Conservation (phyloP, 2,329 filamentous ascomycete genomes). For the Lachnellula arida region DNA sequence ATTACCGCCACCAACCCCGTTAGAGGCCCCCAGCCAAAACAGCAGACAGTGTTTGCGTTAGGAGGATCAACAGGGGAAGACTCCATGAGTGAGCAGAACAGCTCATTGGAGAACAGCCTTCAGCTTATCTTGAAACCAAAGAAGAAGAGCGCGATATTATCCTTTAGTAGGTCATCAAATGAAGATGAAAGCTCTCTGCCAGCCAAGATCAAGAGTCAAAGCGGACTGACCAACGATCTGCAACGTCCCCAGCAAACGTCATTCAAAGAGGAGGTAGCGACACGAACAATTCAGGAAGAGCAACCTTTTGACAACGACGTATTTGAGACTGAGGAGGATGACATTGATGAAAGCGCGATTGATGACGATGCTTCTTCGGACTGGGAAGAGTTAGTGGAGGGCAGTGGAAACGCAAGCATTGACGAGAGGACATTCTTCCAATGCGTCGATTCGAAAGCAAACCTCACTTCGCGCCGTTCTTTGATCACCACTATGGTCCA, state of each 20-base stretch:
- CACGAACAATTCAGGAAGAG: slow-evolving; percentile 58
- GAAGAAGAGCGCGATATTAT: slow-evolving; percentile 61
- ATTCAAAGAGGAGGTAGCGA: slow-evolving; percentile 71
- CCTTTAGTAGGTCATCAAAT: slow-evolving; percentile 74
- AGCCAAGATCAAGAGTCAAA: slow-evolving; percentile 42
- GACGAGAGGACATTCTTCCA: slow-evolving; percentile 80
- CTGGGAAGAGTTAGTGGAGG: slow-evolving; percentile 65
- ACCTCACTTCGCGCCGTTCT: slow-evolving; percentile 80
- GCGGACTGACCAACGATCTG: slow-evolving; percentile 50
- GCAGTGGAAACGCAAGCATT: slow-evolving; percentile 77
- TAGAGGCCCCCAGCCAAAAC: slow-evolving; percentile 57
- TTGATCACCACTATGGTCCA: slow-evolving; percentile 87
- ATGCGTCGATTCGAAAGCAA: slow-evolving; percentile 81
- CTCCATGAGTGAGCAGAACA: slow-evolving; percentile 31
- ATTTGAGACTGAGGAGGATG: slow-evolving; percentile 58
- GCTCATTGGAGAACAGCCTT: slow-evolving; percentile 23
- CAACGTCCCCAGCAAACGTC: slow-evolving; percentile 61
- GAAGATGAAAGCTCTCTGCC: slow-evolving; percentile 75
- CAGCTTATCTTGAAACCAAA: slow-evolving; percentile 18
- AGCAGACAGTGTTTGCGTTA: slow-evolving; percentile 49
- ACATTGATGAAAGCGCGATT: slow-evolving; percentile 78
- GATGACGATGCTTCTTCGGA: slow-evolving; percentile 59
- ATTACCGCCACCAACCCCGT: slow-evolving; percentile 40
- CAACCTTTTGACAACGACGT: slow-evolving; percentile 49
- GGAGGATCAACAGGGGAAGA: slow-evolving; percentile 35